phyloP scores from a whole-genome alignment of 768 basidiomycete species.

The Guyanaporus albipodus region DNA sequence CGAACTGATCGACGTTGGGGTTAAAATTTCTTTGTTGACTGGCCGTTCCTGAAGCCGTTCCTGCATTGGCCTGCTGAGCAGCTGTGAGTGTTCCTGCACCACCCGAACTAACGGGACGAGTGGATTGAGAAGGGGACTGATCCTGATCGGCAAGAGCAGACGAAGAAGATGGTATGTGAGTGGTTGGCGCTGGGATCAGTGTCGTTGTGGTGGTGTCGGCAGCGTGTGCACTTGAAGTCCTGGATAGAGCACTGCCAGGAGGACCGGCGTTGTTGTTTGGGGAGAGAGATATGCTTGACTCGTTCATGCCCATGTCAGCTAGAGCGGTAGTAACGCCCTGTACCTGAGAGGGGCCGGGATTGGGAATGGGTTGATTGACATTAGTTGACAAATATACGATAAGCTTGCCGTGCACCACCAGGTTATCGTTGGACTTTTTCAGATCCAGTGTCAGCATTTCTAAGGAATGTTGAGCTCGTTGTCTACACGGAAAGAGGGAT shows the following conservation, averaged over 20 bases:
- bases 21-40: slow-evolving; percentile 81
- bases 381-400: slow-evolving; percentile 97
- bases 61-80: slow-evolving; percentile 17
- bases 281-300: slow-evolving; percentile 58
- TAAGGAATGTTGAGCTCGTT: slow-evolving; percentile 27
- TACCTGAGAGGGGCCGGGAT: slow-evolving; percentile 75
- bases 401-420: slow-evolving; percentile 96
- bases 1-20: slow-evolving; percentile 91
- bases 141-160: slow-evolving; percentile 29
- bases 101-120: slow-evolving; percentile 37
- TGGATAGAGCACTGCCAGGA: slow-evolving; percentile 48
- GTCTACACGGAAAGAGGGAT: background rate
- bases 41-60: slow-evolving; percentile 39
- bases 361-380: slow-evolving; percentile 75
- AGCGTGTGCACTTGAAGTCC: slow-evolving; percentile 66
- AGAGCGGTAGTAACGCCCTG: slow-evolving; percentile 56
- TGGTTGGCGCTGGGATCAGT: slow-evolving; percentile 39
- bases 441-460: slow-evolving; percentile 97
- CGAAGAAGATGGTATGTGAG: slow-evolving; percentile 27
- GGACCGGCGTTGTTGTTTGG: slow-evolving; percentile 34
- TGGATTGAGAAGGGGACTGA: slow-evolving; percentile 23
- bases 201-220: slow-evolving; percentile 44
- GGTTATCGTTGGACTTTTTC: slow-evolving; percentile 98
- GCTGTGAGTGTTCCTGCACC: slow-evolving; percentile 18
- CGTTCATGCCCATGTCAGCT: slow-evolving; percentile 56